A percentile compares a stretch with the other conserved stretches of the same genome.
Evolutionary conservation across 2,329 filamentous ascomycete species (phyloP).

Genomic region (Exutisphaerella laricina): DNA sequence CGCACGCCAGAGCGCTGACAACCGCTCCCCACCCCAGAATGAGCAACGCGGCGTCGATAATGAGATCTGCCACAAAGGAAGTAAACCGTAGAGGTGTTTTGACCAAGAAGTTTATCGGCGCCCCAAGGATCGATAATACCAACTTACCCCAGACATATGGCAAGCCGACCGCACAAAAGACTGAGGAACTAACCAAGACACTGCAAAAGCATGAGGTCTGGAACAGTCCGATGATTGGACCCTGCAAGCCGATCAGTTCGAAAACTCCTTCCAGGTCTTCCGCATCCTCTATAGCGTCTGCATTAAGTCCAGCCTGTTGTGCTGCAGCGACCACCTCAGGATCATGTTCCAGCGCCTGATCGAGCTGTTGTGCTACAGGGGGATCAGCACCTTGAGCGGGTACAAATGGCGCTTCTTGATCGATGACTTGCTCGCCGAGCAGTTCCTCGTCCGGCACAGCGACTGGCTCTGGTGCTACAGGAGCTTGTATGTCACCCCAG

Average conservation of each 20-base stretch:
- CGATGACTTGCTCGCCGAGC: constrained; percentile 54
- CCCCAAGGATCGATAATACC: constrained; percentile 70
- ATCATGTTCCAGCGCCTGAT: constrained; percentile 26
- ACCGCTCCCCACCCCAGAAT: constrained; percentile 37
- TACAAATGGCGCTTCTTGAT: constrained; percentile 56
- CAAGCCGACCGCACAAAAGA: constrained; percentile 79
- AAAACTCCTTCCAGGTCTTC: constrained; percentile 96
- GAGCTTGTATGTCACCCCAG: constrained; percentile 41
- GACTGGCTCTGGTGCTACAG: constrained; percentile 30
- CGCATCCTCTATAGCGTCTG: constrained; percentile 68
- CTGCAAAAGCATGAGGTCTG: constrained; percentile 95
- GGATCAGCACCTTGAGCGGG: constrained; percentile 38
- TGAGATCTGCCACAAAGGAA: constrained; percentile 68
- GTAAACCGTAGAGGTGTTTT: constrained; percentile 67
- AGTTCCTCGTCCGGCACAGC: constrained; percentile 53
- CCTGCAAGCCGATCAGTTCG: constrained; percentile 94
- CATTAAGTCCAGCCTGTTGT: constrained; percentile 64
- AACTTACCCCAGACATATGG: constrained; percentile 90
- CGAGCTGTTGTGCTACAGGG: constrained; percentile 6
- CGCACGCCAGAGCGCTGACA: constrained; percentile 8
- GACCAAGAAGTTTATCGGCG: constrained; percentile 62
- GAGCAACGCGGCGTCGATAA: constrained; percentile 70
- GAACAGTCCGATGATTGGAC: constrained; percentile 79
- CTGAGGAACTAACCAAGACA: constrained; percentile 79
- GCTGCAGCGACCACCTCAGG: constrained; percentile 59